Conservation (phyloP, 306 rosid genomes). For the Vigna nakashimae region DNA sequence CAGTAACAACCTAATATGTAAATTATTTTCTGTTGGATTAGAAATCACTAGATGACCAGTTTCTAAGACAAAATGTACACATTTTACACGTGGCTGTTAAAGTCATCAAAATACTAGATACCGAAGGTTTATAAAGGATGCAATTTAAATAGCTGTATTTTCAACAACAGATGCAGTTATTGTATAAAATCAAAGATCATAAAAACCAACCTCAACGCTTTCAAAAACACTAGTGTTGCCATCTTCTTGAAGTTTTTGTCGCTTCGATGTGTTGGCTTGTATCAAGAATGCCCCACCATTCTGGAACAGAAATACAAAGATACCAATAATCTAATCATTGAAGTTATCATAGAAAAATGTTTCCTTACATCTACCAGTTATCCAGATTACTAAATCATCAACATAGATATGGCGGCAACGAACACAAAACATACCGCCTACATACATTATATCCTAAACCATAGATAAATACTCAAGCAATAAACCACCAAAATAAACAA, state of each 20-base stretch:
- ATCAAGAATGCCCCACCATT: constrained; percentile 78
- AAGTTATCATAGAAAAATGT: constrained; percentile 19
- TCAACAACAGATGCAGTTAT: constrained; percentile 27
- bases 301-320: constrained; percentile 43
- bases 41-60: constrained; percentile 24
- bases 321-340: constrained; percentile 14
- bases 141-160: background rate
- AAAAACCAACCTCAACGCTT: constrained; percentile 72
- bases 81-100: constrained; percentile 4
- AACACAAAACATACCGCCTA: background rate
- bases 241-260: constrained; percentile 68
- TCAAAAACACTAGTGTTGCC: constrained; percentile 59
- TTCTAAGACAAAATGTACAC: constrained; percentile 28
- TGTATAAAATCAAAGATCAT: background rate
- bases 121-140: constrained; percentile 30
- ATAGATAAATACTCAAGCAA: constrained; percentile 23
- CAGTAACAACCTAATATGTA: constrained; percentile 67
- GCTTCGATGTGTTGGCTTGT: constrained; percentile 92
- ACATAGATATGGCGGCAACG: constrained; percentile 23
- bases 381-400: constrained; percentile 15
- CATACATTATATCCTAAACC: constrained; percentile 26
- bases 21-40: constrained; percentile 11
- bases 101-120: constrained; percentile 28
- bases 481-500: background rate
- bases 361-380: background rate